Percentiles rank a stretch among this genome's conserved stretches.
Evolutionary conservation across 2,329 filamentous ascomycete genomes (phyloP).

Genomic region (Aspergillus oerlinghausenensis): DNA sequence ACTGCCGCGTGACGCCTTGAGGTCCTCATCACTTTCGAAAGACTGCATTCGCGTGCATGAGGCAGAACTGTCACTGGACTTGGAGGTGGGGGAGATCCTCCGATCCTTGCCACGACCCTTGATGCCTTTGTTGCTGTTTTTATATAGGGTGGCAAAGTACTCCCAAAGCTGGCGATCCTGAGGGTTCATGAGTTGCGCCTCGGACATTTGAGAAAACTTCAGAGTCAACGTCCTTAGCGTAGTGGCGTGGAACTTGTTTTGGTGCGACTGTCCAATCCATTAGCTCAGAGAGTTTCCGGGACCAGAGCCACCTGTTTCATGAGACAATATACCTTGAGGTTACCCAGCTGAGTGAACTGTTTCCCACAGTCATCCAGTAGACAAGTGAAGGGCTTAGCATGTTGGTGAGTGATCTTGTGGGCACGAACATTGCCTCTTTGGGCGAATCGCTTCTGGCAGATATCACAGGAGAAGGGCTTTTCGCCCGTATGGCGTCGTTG

Average conservation of each 20-base stretch:
- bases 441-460: conserved; percentile 77
- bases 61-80: conserved; percentile 13
- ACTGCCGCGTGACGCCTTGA: conserved; percentile 19
- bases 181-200: conserved; percentile 59
- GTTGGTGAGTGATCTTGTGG: conserved; percentile 75
- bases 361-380: conserved; percentile 79
- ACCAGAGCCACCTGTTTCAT: not conserved
- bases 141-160: conserved; percentile 85
- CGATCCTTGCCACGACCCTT: conserved; percentile 89
- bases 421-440: conserved; percentile 81
- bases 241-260: conserved; percentile 87
- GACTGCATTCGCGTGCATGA: conserved; percentile 15
- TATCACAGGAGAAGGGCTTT: conserved; percentile 73
- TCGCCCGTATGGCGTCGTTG: conserved; percentile 83
- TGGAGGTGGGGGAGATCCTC: conserved; percentile 32
- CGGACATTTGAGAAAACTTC: conserved; percentile 62
- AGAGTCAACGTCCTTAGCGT: conserved; percentile 65
- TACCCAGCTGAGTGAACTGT: conserved; percentile 83
- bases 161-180: conserved; percentile 74
- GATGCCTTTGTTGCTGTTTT: conserved; percentile 97
- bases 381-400: conserved; percentile 75
- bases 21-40: conserved; percentile 22
- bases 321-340: conserved; percentile 67
- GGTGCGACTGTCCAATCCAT: conserved; percentile 61
- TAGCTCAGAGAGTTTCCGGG: conserved; percentile 1